Evolutionary conservation across 2,329 filamentous ascomycete genomes (phyloP), one percentile per base, ranked within the genome.

Genomic region (Nemania bipapillata): DNA sequence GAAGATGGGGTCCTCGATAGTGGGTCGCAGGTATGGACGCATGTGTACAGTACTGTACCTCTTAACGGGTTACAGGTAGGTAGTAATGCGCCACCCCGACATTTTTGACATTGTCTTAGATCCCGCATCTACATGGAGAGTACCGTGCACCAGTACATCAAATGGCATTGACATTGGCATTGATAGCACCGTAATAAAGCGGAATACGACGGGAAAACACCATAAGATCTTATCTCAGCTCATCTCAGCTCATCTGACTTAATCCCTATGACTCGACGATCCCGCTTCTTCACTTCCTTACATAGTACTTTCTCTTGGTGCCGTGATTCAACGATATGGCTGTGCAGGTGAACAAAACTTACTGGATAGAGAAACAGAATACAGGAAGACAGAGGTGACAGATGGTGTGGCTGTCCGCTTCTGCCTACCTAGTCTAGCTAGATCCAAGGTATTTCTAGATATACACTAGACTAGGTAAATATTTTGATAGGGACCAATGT

Each of bases 141-240:
- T 17, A 17, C 42, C 49, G 26, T 59, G 42, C 22, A 52, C 45
- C 28, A 6, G 26, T 20, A 7, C 22, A 32, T 37, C 8, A 64
- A 52, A 35, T n/a, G n/a, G n/a, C n/a, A n/a, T n/a, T n/a, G n/a
- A n/a, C n/a, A 32, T 32, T 24, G 49, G 22, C 22, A 56, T 57
- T 57, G 56, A 61, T 52, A 68, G 61, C 45, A 61, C 58, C 28
- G 28, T 40, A 53, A 35, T 57, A 57, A 54, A 28, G 2, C n/a
- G 22, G 22, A 53, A 65, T 65, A 26, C 50, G 12, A 65, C 61
- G 30, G 22, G 32, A 54, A n/a, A n/a, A 30, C 3, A 30, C 58
- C 57, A 24, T 65, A 47, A 53, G 28, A 53, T 68, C 62, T 69
- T 59, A 69, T 62, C 62, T 69, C 66, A 69, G 66, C 66, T 69